These are phyloP conservation scores for Rhizoclosmatium hyalinum DNA, from an alignment of 371 early-diverging fungal genomes.

Conservation along the genomic window DNA sequence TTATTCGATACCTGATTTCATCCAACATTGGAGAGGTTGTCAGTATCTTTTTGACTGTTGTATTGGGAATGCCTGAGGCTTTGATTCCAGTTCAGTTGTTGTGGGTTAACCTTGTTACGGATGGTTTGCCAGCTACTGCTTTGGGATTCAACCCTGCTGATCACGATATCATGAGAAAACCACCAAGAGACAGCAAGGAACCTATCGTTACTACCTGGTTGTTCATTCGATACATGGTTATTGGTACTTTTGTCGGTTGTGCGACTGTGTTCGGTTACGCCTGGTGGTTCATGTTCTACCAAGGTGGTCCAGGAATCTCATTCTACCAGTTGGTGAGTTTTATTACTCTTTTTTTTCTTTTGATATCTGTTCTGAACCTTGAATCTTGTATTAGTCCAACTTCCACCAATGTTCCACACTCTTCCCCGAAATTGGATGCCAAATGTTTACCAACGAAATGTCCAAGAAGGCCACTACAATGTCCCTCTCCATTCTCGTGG, in stretches of 20 bases:
- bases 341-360: slow-evolving; percentile 3
- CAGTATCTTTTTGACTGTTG: slow-evolving; percentile 86
- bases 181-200: slow-evolving; percentile 86
- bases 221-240: slow-evolving; percentile 90
- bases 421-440: slow-evolving; percentile 92
- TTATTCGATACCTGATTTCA: slow-evolving; percentile 84
- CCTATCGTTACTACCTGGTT: slow-evolving; percentile 93
- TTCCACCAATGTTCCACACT: slow-evolving; percentile 86
- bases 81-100: slow-evolving; percentile 96
- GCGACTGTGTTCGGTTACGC: slow-evolving; percentile 96
- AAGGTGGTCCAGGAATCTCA: slow-evolving; percentile 83
- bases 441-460: slow-evolving; percentile 80
- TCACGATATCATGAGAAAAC: slow-evolving; percentile 90
- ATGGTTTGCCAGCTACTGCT: slow-evolving; percentile 96
- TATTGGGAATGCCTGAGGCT: slow-evolving; percentile 95
- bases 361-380: not conserved
- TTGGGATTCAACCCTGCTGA: slow-evolving; percentile 97
- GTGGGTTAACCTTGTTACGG: slow-evolving; percentile 98
- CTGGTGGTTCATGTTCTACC: slow-evolving; percentile 97
- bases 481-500: slow-evolving; percentile 92
- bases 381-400: slow-evolving; percentile 63
- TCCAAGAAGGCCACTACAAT: slow-evolving; percentile 93
- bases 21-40: slow-evolving; percentile 91
- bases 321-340: slow-evolving; percentile 80
- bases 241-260: slow-evolving; percentile 91